Conservation (phyloP, 768 basidiomycete genomes). For the Epithele typhae region DNA sequence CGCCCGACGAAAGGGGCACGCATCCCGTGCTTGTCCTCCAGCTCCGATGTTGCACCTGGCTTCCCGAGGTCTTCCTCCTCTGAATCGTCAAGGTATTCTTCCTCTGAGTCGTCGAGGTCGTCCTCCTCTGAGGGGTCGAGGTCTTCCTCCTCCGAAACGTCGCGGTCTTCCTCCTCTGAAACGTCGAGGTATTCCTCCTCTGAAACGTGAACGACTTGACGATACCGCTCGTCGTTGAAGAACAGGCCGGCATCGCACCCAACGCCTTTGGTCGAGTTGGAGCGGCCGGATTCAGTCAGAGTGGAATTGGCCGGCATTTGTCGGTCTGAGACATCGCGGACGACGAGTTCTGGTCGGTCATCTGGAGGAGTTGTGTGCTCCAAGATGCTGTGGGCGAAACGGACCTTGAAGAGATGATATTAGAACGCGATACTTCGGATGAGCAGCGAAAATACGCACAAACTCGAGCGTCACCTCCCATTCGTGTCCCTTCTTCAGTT, state of each 20-base stretch:
- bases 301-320: not conserved
- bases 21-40: not conserved
- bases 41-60: no score
- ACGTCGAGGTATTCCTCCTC: not conserved
- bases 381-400: no score
- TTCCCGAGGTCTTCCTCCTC: not conserved
- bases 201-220: not conserved
- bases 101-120: not conserved
- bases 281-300: not conserved
- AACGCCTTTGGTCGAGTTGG: not conserved
- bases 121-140: no score
- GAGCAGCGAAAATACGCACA: no score
- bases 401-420: no score
- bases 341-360: not conserved
- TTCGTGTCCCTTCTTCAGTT: no score
- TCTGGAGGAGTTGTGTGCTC: no score
- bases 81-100: not conserved
- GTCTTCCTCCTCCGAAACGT: not conserved
- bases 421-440: no score
- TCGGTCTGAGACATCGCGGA: not conserved
- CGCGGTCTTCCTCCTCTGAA: not conserved
- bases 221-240: not conserved
- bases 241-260: not conserved
- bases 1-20: not conserved
- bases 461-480: no score